Base-by-base conservation (phyloP, 441 rosid genomes). In the Capsella rubella region DNA sequence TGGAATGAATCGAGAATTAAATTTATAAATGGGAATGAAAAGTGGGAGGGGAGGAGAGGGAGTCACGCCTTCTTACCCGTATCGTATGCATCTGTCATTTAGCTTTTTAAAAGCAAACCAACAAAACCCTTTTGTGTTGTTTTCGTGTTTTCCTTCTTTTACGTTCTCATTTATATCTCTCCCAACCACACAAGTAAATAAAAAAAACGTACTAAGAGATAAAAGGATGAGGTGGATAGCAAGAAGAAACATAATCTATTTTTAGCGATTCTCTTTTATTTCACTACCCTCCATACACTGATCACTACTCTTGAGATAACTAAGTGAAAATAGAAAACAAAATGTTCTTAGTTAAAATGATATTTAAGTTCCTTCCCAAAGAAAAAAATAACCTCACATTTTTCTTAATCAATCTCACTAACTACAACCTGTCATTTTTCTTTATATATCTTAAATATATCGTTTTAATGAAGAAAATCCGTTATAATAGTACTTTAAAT, bases 1-100 rank as follows among this genome's bases (percentile, higher is more conserved):
- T 5, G 9, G 47, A 74, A 31, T 67, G 14, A 21, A 59, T 40
- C 67, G 51, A 11, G n/a, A 37, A 43, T 21, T 37, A 32, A 61
- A 60, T 67, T 43, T 50, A 75, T 32, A 62, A 37, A 37, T 12
- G 25, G 21, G 5, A 12, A 69, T 29, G n/a, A 13, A 39, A 37
- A 35, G n/a, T 14, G 25, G 58, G 52, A 49, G 60, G 63, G 78
- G 78, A 67, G 32, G 73, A 59, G 78, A 74, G 76, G 72, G 50
- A 56, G 80, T 71, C 76, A 77, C 80, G 80, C 72, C 76, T 71
- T 71, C 62, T 57, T 71, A 76, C 75, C 50, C 80, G 80, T 64
- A 47, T 31, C 80, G 72, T 64, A 47, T 31, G 37, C 47, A 31
- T 76, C 47, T 76, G 72, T 49, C 67, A 56, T 70, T 76, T 71